A percentile compares a stretch with the other conserved stretches of the same genome.
These are phyloP conservation scores for Venturia oleaginea DNA, from an alignment of 2,329 filamentous ascomycete genomes.

Conservation along the genomic window DNA sequence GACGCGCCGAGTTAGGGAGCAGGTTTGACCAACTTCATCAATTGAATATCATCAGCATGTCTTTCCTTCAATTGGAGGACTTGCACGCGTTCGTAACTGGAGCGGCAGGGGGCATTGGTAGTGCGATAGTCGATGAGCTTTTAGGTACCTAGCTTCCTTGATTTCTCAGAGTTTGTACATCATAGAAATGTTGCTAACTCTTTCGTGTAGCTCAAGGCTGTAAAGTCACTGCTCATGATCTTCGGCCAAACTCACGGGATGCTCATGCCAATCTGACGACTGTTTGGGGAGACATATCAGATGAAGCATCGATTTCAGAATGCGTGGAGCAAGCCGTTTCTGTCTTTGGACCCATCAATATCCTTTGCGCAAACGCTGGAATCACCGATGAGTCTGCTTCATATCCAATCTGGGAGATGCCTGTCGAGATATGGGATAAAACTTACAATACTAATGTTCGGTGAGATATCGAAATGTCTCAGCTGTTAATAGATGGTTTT, in stretches of 20 bases:
- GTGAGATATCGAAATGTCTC: not conserved
- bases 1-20: not conserved
- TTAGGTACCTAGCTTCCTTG: constrained; percentile 32
- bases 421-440: constrained; percentile 43
- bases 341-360: constrained; percentile 42
- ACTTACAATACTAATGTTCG: constrained; percentile 42
- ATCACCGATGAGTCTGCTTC: constrained; percentile 41
- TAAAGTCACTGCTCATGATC: constrained; percentile 45
- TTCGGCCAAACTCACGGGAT: constrained; percentile 28
- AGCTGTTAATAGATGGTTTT: not conserved
- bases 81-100: constrained; percentile 47
- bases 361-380: constrained; percentile 45
- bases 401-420: constrained; percentile 45
- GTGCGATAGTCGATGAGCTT: constrained; percentile 42
- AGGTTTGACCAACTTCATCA: not conserved
- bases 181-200: not conserved
- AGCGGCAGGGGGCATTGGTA: constrained; percentile 43
- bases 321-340: constrained; percentile 33
- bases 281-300: constrained; percentile 39
- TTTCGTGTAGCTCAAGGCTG: constrained; percentile 39
- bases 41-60: constrained; percentile 20
- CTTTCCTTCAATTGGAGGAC: constrained; percentile 40
- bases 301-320: constrained; percentile 36
- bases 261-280: constrained; percentile 30
- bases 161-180: not conserved